Evolutionary conservation across 2,329 filamentous ascomycete genomes (phyloP).

Genomic region (Acrodontium crateriforme): DNA sequence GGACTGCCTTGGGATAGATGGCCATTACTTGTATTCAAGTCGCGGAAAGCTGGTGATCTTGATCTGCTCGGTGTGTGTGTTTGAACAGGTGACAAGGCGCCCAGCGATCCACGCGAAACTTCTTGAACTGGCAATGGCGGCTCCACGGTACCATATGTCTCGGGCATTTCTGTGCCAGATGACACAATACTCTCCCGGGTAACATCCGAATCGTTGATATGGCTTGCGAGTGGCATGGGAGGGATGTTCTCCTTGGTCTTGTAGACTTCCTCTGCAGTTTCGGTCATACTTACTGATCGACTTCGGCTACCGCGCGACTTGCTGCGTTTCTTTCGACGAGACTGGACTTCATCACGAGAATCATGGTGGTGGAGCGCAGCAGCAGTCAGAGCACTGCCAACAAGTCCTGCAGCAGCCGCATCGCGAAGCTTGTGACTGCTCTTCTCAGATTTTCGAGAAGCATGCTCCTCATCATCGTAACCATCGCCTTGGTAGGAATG

Average conservation of each 20-base stretch:
- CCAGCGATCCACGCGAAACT: slow-evolving; percentile 44
- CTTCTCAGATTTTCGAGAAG: slow-evolving; percentile 41
- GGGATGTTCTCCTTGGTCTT: slow-evolving; percentile 40
- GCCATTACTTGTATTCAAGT: slow-evolving; percentile 53
- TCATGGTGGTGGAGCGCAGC: slow-evolving; percentile 51
- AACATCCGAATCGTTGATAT: slow-evolving; percentile 71
- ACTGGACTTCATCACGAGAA: slow-evolving; percentile 42
- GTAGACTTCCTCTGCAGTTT: slow-evolving; percentile 39
- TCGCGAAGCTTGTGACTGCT: slow-evolving; percentile 33
- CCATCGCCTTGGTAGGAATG: slow-evolving; percentile 13
- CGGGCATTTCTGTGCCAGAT: slow-evolving; percentile 59
- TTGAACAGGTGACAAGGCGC: slow-evolving; percentile 41
- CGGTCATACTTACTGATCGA: slow-evolving; percentile 36
- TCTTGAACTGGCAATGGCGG: slow-evolving; percentile 49
- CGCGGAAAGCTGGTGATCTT: slow-evolving; percentile 41
- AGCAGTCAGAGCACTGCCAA: slow-evolving; percentile 45
- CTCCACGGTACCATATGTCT: slow-evolving; percentile 43
- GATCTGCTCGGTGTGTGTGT: slow-evolving; percentile 52
- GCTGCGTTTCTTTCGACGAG: slow-evolving; percentile 33
- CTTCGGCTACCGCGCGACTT: slow-evolving; percentile 38
- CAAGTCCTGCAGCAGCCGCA: slow-evolving; percentile 40
- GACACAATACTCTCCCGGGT: slow-evolving; percentile 80
- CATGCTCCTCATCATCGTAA: slow-evolving; percentile 33
- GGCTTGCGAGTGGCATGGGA: slow-evolving; percentile 79
- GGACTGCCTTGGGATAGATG: slow-evolving; percentile 36